Evolutionary conservation across 495 filamentous ascomycete species (phyloP).

Genomic region (Hypoxylon trugodes): DNA sequence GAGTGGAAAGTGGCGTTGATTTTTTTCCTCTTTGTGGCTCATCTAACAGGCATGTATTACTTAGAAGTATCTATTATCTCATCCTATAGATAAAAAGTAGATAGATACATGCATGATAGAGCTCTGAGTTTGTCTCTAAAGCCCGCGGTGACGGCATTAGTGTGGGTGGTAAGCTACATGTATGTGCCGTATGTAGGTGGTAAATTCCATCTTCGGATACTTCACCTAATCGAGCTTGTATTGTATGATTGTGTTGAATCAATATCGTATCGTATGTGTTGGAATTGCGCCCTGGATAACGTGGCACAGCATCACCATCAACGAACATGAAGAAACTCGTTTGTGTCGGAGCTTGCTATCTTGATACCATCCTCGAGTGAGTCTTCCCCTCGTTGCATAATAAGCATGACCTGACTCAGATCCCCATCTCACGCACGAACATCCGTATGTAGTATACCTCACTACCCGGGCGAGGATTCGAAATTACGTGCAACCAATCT

Average conservation of each 20-base stretch:
- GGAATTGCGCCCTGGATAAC: conserved; percentile 26
- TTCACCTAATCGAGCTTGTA: not conserved
- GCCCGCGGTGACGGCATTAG: conserved; percentile 23
- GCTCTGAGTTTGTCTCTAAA: too few species aligned
- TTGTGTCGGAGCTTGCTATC: conserved; percentile 70
- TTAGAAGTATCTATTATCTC: conserved; percentile 21
- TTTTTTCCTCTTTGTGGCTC: conserved; percentile 20
- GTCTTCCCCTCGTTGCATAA: conserved; percentile 44
- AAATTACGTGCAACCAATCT: conserved; percentile 71
- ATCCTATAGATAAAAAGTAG: not conserved
- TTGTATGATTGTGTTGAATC: too few species aligned
- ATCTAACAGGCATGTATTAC: too few species aligned
- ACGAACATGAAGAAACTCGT: conserved; percentile 57
- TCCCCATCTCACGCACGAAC: conserved; percentile 15
- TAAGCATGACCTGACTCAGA: conserved; percentile 34
- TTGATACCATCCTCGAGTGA: conserved; percentile 73
- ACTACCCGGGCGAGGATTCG: conserved; percentile 74
- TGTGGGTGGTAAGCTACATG: too few species aligned
- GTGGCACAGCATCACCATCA: conserved; percentile 39
- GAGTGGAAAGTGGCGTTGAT: conserved; percentile 16
- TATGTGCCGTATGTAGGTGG: conserved; percentile 16
- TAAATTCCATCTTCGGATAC: conserved; percentile 16
- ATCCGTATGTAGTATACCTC: conserved; percentile 64
- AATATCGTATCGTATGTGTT: conserved; percentile 14
- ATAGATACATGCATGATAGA: not conserved